phyloP scores from a whole-genome alignment of 441 rosid genomes.

The Gossypium gossypioides region DNA sequence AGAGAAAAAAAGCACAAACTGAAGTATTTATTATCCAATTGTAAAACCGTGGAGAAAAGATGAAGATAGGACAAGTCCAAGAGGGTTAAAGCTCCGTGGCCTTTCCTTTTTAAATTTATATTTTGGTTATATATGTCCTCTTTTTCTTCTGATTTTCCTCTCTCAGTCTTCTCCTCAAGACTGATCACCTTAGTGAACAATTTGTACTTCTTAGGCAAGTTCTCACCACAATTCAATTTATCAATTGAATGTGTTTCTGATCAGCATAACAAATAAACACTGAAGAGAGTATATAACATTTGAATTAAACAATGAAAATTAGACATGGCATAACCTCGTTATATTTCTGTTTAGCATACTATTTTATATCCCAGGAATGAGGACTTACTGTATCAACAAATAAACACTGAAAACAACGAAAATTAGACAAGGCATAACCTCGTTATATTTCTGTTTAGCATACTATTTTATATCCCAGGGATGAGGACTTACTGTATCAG shows the following conservation, averaged over 20 bases:
- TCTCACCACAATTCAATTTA: neutral
- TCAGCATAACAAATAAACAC: neutral
- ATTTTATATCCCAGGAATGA: neutral
- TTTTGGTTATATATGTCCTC: neutral
- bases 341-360: neutral
- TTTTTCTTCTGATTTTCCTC: neutral
- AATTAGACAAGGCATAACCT: neutral
- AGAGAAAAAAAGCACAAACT: neutral
- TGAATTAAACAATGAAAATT: neutral
- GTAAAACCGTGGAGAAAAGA: neutral
- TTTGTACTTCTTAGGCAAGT: neutral
- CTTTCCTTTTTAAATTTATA: neutral
- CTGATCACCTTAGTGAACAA: neutral
- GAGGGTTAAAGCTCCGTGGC: neutral
- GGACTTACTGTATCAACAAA: conserved; percentile 38
- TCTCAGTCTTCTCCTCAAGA: neutral
- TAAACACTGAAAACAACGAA: neutral
- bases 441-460: neutral
- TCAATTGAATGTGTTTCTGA: neutral
- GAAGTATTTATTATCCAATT: neutral
- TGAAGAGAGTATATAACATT: neutral
- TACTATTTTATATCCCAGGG: neutral
- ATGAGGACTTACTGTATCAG: conserved; percentile 41
- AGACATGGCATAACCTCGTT: neutral
- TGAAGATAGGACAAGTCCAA: neutral